A percentile compares a stretch with the other conserved stretches of the same genome.
Conservation (phyloP, 2,329 filamentous ascomycete genomes). For the Xylaria digitata region DNA sequence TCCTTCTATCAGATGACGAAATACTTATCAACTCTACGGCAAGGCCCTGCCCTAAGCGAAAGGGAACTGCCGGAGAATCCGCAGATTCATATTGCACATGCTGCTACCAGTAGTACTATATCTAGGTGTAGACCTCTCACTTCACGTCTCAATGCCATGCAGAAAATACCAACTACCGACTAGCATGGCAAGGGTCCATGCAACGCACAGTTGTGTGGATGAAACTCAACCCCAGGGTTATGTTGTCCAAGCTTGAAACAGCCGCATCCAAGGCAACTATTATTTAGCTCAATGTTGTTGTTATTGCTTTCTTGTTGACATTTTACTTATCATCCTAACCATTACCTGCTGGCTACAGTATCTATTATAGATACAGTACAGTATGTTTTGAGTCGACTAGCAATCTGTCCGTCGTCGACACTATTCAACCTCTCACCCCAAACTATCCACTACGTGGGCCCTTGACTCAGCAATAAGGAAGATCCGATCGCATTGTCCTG, state of each 20-base stretch:
- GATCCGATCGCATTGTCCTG: slow-evolving; percentile 24
- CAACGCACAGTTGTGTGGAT: slow-evolving; percentile 36
- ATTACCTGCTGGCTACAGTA: background rate
- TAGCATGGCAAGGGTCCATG: slow-evolving; percentile 37
- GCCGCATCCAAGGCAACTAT: slow-evolving; percentile 13
- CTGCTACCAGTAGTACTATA: too few species aligned
- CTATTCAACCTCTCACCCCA: slow-evolving; percentile 14
- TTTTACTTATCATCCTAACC: background rate
- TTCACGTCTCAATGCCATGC: background rate
- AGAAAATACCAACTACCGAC: slow-evolving; percentile 17
- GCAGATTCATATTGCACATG: slow-evolving; percentile 1
- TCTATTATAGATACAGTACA: background rate
- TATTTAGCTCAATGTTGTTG: background rate
- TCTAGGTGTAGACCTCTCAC: slow-evolving; percentile 2
- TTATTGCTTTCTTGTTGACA: background rate
- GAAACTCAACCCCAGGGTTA: slow-evolving; percentile 41
- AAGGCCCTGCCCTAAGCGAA: background rate
- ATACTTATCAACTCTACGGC: slow-evolving; percentile 1
- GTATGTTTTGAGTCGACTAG: slow-evolving; percentile 8
- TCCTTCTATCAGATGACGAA: slow-evolving; percentile 24
- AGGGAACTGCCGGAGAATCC: background rate
- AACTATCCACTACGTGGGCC: slow-evolving; percentile 20
- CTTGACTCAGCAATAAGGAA: slow-evolving; percentile 31
- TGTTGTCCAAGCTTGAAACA: slow-evolving; percentile 42
- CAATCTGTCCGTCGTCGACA: slow-evolving; percentile 10